Evolutionary conservation across 108 stramenopile species (phyloP).

Genomic region (Skeletonema tropicum): DNA sequence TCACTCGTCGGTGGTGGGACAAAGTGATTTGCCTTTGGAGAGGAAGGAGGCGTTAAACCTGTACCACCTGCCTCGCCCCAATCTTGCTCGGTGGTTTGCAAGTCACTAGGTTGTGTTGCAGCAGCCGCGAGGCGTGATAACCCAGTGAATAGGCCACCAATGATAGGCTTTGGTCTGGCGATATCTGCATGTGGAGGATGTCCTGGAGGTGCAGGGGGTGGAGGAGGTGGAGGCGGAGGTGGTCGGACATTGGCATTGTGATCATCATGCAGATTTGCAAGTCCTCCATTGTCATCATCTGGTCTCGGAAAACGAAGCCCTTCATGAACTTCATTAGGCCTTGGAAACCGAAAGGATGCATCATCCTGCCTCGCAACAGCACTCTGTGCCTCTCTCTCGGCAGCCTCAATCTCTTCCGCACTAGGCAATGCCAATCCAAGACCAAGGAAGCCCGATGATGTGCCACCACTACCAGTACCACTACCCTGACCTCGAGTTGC

Average conservation of each 20-base stretch:
- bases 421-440: constrained; percentile 45
- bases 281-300: not conserved
- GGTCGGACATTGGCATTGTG: not conserved
- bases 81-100: not conserved
- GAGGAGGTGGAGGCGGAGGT: constrained; percentile 9
- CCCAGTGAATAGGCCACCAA: constrained; percentile 78
- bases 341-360: constrained; percentile 19
- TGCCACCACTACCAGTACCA: not conserved
- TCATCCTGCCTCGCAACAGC: constrained; percentile 1
- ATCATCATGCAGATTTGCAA: not conserved
- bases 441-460: constrained; percentile 13
- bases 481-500: not conserved
- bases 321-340: not conserved
- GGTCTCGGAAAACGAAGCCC: constrained; percentile 4
- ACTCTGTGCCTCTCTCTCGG: constrained; percentile 31
- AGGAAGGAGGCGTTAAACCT: constrained; percentile 33
- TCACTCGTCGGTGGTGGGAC: not conserved
- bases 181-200: constrained; percentile 5
- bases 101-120: constrained; percentile 65
- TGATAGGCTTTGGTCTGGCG: constrained; percentile 65
- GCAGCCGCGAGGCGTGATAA: constrained; percentile 67
- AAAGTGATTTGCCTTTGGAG: constrained; percentile 5
- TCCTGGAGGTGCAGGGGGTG: constrained; percentile 20
- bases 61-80: constrained; percentile 30
- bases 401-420: constrained; percentile 50